These are phyloP conservation scores for Dactylellina cionopaga DNA, from an alignment of 2,329 filamentous ascomycete genomes.

Conservation along the genomic window DNA sequence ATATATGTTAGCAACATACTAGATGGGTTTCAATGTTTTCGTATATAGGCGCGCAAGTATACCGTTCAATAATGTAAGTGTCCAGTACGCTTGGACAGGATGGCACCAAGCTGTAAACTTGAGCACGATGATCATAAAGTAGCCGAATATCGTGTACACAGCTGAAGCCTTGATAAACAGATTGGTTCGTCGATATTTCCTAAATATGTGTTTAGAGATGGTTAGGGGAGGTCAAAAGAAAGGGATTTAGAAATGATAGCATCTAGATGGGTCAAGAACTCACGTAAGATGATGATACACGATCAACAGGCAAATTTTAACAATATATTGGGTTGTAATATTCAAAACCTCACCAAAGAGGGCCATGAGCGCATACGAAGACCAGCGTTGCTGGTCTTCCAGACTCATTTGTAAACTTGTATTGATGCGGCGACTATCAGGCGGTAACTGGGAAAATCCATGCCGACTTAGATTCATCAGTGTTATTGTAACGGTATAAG, in stretches of 20 bases:
- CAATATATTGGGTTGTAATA: slow-evolving; percentile 25
- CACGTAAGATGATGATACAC: slow-evolving; percentile 34
- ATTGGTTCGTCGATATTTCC: slow-evolving; percentile 16
- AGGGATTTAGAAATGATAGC: background rate
- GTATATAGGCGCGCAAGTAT: background rate
- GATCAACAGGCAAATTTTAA: slow-evolving; percentile 27
- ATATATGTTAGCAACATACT: background rate
- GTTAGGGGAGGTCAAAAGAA: background rate
- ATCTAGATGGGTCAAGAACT: slow-evolving; percentile 13
- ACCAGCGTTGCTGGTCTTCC: background rate
- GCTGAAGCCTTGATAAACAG: slow-evolving; percentile 13
- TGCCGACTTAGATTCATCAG: slow-evolving; percentile 23
- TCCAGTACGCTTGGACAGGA: slow-evolving; percentile 28
- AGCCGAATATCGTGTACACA: slow-evolving; percentile 8
- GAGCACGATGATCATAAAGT: slow-evolving; percentile 21
- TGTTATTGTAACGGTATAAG: slow-evolving; percentile 10
- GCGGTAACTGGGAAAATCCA: slow-evolving; percentile 2
- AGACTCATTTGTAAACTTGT: background rate
- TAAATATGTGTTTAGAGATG: too few species aligned
- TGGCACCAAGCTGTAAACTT: slow-evolving; percentile 31
- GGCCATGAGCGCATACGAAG: background rate
- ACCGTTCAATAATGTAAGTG: slow-evolving; percentile 7
- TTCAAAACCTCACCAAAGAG: slow-evolving; percentile 26
- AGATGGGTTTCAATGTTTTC: background rate
- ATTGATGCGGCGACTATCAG: background rate